Evolutionary conservation across 805 yeast species (phyloP).

Genomic region (Groenewaldozyma tartarivorans): DNA sequence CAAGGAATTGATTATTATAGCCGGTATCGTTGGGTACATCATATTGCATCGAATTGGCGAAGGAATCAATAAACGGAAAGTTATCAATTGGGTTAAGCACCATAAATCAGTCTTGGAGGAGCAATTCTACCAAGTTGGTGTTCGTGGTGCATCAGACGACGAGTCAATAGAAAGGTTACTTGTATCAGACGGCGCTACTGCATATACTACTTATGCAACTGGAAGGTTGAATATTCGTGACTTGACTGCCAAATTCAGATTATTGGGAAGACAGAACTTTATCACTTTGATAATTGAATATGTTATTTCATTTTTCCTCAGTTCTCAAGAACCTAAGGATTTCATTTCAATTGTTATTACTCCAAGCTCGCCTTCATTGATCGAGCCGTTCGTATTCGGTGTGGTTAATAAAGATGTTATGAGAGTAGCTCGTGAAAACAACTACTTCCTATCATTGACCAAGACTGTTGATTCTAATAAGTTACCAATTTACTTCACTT

Average conservation of each 20-base stretch:
- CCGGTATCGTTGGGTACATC: conserved; percentile 41
- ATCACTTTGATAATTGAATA: conserved; percentile 58
- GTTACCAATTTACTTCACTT: conserved; percentile 68
- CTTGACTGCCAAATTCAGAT: conserved; percentile 48
- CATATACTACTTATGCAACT: conserved; percentile 66
- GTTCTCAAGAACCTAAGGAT: conserved; percentile 36
- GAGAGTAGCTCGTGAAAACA: conserved; percentile 64
- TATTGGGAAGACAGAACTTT: conserved; percentile 74
- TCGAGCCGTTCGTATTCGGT: conserved; percentile 71
- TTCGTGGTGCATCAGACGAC: background rate
- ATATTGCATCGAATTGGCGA: conserved; percentile 51
- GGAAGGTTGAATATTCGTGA: conserved; percentile 75
- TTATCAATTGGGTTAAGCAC: conserved; percentile 42
- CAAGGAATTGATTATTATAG: conserved; percentile 52
- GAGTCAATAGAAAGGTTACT: conserved; percentile 26
- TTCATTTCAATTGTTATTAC: conserved; percentile 53
- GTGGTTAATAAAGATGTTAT: conserved; percentile 77
- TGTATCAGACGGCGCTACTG: conserved; percentile 54
- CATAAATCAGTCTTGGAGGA: conserved; percentile 44
- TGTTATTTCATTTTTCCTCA: conserved; percentile 44
- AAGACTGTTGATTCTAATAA: conserved; percentile 65
- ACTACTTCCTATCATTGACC: conserved; percentile 78
- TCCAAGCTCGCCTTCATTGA: conserved; percentile 42
- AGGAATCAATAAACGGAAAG: conserved; percentile 45
- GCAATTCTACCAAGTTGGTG: conserved; percentile 74